phyloP scores from a whole-genome alignment of 2,329 filamentous ascomycete species.

The Verticillium longisporum region DNA sequence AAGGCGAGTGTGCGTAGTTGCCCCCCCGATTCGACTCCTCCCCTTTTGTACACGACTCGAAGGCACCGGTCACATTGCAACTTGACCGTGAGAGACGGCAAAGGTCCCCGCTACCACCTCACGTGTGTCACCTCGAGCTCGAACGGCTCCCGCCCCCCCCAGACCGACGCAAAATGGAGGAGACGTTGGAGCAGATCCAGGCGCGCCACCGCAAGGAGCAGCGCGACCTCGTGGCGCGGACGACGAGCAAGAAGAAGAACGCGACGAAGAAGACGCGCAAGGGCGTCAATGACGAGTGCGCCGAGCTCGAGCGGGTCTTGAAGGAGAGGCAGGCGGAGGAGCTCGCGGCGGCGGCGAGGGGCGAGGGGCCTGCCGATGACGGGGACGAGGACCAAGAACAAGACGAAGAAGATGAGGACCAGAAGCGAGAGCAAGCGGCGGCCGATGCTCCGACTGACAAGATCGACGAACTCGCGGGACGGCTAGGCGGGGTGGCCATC shows the following conservation, averaged over 20 bases:
- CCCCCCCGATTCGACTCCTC: too few relatives aligned
- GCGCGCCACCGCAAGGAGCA: slow-evolving; percentile 81
- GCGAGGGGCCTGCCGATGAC: slow-evolving; percentile 11
- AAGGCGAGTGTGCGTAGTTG: too few relatives aligned
- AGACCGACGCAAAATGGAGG: slow-evolving; percentile 12
- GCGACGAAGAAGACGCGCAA: slow-evolving; percentile 82
- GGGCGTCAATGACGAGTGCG: slow-evolving; percentile 70
- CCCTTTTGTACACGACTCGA: too few relatives aligned
- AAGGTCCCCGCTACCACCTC: not conserved
- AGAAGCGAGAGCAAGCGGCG: not conserved
- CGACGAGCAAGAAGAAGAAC: slow-evolving; percentile 95
- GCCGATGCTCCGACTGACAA: slow-evolving; percentile 15
- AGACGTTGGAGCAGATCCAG: slow-evolving; percentile 69
- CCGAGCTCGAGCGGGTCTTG: slow-evolving; percentile 58
- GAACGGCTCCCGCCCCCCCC: slow-evolving; percentile 17
- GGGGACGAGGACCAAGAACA: slow-evolving; percentile 16
- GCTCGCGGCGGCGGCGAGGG: slow-evolving; percentile 32
- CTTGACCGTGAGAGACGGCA: too few relatives aligned
- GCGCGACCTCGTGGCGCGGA: slow-evolving; percentile 74
- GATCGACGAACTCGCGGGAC: slow-evolving; percentile 3
- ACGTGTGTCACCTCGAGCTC: not conserved
- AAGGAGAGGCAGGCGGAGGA: slow-evolving; percentile 62
- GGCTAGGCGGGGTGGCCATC: not conserved
- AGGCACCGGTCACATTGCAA: too few relatives aligned
- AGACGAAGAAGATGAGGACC: slow-evolving; percentile 3